These are phyloP conservation scores for Lachnellula hyalina DNA, from an alignment of 2,329 filamentous ascomycete genomes.

Conservation along the genomic window DNA sequence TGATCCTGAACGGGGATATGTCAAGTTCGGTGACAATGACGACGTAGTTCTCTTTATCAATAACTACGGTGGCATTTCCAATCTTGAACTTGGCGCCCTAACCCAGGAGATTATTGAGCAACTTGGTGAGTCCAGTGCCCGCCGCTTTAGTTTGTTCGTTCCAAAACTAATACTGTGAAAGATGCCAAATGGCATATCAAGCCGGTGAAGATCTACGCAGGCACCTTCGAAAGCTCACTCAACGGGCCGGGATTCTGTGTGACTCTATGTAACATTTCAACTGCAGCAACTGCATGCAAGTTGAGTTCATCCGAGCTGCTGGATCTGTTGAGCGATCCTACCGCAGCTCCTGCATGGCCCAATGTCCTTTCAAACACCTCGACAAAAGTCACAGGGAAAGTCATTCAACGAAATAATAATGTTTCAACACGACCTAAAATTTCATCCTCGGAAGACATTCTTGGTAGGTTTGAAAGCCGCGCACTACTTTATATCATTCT, in stretches of 20 bases:
- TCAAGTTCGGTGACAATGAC: constrained; percentile 40
- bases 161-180: constrained; percentile 1
- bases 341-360: constrained; percentile 37
- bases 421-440: constrained; percentile 17
- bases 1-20: constrained; percentile 44
- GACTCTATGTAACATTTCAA: constrained; percentile 46
- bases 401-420: constrained; percentile 9
- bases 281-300: constrained; percentile 26
- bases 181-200: constrained; percentile 43
- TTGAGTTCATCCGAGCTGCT: constrained; percentile 35
- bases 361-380: constrained; percentile 24
- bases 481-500: too few species aligned
- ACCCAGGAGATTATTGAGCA: constrained; percentile 37
- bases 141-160: not conserved
- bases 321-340: constrained; percentile 43
- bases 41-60: constrained; percentile 49
- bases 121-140: constrained; percentile 24
- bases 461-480: constrained; percentile 6
- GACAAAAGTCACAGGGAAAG: constrained; percentile 13
- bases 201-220: constrained; percentile 42
- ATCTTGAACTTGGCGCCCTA: constrained; percentile 50
- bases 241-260: constrained; percentile 53
- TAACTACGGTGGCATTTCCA: constrained; percentile 56
- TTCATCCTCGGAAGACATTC: constrained; percentile 18
- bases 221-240: constrained; percentile 46